Evolutionary conservation across 805 yeast species (phyloP), one percentile per base, ranked within the genome.

Genomic region (Ogataea methylovora): DNA sequence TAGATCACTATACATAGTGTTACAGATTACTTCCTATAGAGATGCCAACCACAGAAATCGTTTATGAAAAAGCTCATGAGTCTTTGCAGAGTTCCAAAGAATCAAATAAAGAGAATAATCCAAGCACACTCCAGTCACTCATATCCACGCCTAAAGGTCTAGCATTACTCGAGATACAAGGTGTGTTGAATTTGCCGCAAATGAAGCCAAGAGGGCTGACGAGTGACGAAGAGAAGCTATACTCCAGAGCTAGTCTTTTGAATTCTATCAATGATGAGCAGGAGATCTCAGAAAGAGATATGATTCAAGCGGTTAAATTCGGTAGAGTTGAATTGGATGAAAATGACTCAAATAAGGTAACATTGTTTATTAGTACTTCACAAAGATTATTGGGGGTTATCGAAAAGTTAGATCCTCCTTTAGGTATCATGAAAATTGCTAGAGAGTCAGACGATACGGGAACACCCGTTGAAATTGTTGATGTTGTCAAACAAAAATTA

Each of bases 101-200:
- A 11, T 30, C 15, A 29, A 25, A 13, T 19, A 12, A 11, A 30
- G 20, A 20, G 33, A 30, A 8, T 3, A 5, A 33, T 35, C 1
- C 25, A 35, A 11, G 32, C 21, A 29, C 51, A 3, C 12, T 32
- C 5, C 8, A 9, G 4, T 40, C 52, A 1, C 40, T 67, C 14
- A 49, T 75, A 3, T 44, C 68, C 2, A 76, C 88, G 0, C 69
- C 77, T 1, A 55, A 60, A 28, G 92, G 90, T 1, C 65, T 76
- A 28, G 65, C 72, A 3, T 45, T 82, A 13, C 40, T 82, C 14
- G 92, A 82, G 51, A 80, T 82, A 14, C 92, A 82, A 49, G 92
- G 92, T 8, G 84, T 77, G 24, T 52, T 82, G 26, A 72, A 74
- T 36, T 49, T 77, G 3, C 78, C 79, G 1, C 38, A 46, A 4